These are phyloP conservation scores for Trichoderma asperellum DNA, from an alignment of 2,329 filamentous ascomycete species.

Conservation along the genomic window DNA sequence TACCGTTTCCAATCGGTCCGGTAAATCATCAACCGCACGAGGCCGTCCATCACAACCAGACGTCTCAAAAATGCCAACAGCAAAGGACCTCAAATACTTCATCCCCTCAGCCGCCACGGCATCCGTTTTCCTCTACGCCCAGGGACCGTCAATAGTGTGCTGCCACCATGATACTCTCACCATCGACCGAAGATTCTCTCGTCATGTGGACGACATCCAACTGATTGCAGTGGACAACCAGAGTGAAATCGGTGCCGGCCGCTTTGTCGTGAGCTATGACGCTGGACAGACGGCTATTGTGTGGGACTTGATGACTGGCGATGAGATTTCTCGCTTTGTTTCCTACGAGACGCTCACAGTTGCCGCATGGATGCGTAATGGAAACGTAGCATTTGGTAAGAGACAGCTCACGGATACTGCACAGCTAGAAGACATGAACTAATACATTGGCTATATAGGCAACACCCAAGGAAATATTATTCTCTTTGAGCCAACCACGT, in stretches of 20 bases:
- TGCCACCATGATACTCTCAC: conserved; percentile 91
- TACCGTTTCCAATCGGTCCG: conserved; percentile 62
- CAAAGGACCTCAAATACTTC: conserved; percentile 62
- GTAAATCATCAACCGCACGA: conserved; percentile 55
- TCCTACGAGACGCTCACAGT: conserved; percentile 86
- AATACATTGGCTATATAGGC: conserved; percentile 56
- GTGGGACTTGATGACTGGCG: conserved; percentile 92
- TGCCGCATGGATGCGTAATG: conserved; percentile 95
- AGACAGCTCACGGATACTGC: conserved; percentile 8
- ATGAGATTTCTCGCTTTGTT: conserved; percentile 87
- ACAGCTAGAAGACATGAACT: conserved; percentile 20
- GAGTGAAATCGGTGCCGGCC: conserved; percentile 81
- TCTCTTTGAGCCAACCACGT: conserved; percentile 89
- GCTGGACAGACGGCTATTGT: conserved; percentile 88
- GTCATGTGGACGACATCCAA: conserved; percentile 80
- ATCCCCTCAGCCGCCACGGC: conserved; percentile 90
- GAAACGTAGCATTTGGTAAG: conserved; percentile 94
- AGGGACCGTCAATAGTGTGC: conserved; percentile 81
- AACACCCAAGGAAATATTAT: conserved; percentile 93
- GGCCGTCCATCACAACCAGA: conserved; percentile 53
- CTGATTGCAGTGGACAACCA: conserved; percentile 89
- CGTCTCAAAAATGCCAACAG: conserved; percentile 55
- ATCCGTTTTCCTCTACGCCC: conserved; percentile 85
- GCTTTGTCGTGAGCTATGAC: conserved; percentile 92
- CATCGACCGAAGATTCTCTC: conserved; percentile 82